Evolutionary conservation across 1,139 yeast genomes (phyloP).

Genomic region (Hyphopichia pseudoburtonii): DNA sequence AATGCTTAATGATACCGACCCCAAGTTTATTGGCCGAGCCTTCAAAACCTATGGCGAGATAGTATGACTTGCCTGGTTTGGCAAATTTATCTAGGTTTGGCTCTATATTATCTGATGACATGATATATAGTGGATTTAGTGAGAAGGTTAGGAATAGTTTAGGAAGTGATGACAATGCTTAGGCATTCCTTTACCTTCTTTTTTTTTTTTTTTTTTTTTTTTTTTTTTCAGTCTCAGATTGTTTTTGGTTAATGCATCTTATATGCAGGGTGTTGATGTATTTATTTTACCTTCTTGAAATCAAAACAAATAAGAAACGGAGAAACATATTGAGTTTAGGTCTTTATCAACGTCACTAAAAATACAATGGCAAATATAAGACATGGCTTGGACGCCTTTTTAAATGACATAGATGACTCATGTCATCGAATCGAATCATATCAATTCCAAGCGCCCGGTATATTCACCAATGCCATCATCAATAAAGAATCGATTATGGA

Average conservation of each 20-base stretch:
- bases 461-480: slow-evolving; percentile 64
- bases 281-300: too few relatives aligned
- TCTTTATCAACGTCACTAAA: too few relatives aligned
- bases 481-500: slow-evolving; percentile 55
- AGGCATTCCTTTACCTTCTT: background rate
- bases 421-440: slow-evolving; percentile 20
- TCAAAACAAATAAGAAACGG: background rate
- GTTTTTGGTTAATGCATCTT: background rate
- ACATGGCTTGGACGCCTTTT: too few relatives aligned
- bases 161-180: too few relatives aligned
- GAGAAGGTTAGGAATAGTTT: too few relatives aligned
- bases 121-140: background rate
- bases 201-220: background rate
- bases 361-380: too few relatives aligned
- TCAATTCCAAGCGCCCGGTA: slow-evolving; percentile 54
- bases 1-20: slow-evolving; percentile 84
- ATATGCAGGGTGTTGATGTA: slow-evolving; percentile 2
- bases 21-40: slow-evolving; percentile 97
- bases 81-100: slow-evolving; percentile 37
- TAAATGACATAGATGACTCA: slow-evolving; percentile 2
- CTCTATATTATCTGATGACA: background rate
- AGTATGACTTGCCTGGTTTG: slow-evolving; percentile 48
- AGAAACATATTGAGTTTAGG: slow-evolving; percentile 1
- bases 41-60: slow-evolving; percentile 84
- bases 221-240: slow-evolving; percentile 9